phyloP scores from a whole-genome alignment of 2,329 filamentous ascomycete species.

The Lecanicillium sp. region DNA sequence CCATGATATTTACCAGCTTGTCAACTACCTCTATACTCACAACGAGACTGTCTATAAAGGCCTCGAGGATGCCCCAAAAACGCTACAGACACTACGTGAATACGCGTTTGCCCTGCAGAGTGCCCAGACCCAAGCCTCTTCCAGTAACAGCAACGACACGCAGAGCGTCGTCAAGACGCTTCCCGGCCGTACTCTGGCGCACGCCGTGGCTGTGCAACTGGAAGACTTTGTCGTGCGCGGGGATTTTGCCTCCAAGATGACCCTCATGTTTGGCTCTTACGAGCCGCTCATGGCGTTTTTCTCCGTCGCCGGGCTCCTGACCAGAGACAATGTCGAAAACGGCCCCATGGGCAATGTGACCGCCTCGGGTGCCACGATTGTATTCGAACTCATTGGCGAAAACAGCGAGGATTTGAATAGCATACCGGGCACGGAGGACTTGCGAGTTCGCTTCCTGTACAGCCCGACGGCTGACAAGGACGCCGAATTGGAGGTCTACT shows the following conservation, averaged over 20 bases:
- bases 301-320: slow-evolving; percentile 37
- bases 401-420: slow-evolving; percentile 11
- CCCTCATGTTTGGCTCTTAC: slow-evolving; percentile 45
- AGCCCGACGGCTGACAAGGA: slow-evolving; percentile 35
- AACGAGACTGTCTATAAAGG: slow-evolving; percentile 32
- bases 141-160: slow-evolving; percentile 37
- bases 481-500: slow-evolving; percentile 25
- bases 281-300: slow-evolving; percentile 51
- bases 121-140: slow-evolving; percentile 16
- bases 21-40: slow-evolving; percentile 45
- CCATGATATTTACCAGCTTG: slow-evolving; percentile 46
- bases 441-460: slow-evolving; percentile 51
- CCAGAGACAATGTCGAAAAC: slow-evolving; percentile 41
- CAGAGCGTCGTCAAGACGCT: slow-evolving; percentile 35
- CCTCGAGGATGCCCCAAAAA: slow-evolving; percentile 26
- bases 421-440: slow-evolving; percentile 24
- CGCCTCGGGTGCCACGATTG: slow-evolving; percentile 65
- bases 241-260: slow-evolving; percentile 37
- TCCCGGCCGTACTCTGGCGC: slow-evolving; percentile 44
- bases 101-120: slow-evolving; percentile 65
- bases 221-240: slow-evolving; percentile 31
- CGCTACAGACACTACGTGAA: slow-evolving; percentile 40
- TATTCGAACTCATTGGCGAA: slow-evolving; percentile 55
- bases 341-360: slow-evolving; percentile 35
- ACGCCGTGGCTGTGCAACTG: slow-evolving; percentile 35